Conservation (phyloP, 345 rosid species). For the Brassica nigra region DNA sequence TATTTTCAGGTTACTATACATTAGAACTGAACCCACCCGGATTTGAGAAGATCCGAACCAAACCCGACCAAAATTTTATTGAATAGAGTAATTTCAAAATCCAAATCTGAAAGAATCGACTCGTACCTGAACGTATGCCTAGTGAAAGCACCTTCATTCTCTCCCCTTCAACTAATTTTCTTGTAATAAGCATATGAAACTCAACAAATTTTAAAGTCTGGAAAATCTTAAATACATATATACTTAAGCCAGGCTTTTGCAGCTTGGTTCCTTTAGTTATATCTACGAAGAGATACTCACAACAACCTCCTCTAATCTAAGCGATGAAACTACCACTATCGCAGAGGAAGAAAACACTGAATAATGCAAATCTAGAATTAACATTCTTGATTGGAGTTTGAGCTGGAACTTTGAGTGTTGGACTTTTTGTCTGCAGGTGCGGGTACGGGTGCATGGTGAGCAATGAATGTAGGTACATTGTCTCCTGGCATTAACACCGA, state of each 20-base stretch:
- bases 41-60: no score
- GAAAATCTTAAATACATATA: not conserved
- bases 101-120: no score
- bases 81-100: no score
- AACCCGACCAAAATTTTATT: no score
- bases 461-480: slow-evolving; percentile 66
- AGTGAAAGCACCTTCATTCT: not conserved
- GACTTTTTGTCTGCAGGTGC: slow-evolving; percentile 40
- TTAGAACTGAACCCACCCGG: no score
- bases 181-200: not conserved
- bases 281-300: not conserved
- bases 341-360: not conserved
- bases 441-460: slow-evolving; percentile 55
- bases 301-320: not conserved
- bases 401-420: slow-evolving; percentile 18
- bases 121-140: no score
- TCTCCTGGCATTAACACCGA: slow-evolving; percentile 91
- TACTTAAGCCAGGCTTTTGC: slow-evolving; percentile 1
- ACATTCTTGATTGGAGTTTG: slow-evolving; percentile 34
- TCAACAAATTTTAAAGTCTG: not conserved
- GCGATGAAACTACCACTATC: not conserved
- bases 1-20: no score
- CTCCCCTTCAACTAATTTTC: not conserved
- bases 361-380: not conserved
- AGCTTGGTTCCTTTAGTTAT: not conserved